Base-by-base conservation (phyloP, 2,329 filamentous ascomycete genomes). In the Emericellopsis cladophorae region DNA sequence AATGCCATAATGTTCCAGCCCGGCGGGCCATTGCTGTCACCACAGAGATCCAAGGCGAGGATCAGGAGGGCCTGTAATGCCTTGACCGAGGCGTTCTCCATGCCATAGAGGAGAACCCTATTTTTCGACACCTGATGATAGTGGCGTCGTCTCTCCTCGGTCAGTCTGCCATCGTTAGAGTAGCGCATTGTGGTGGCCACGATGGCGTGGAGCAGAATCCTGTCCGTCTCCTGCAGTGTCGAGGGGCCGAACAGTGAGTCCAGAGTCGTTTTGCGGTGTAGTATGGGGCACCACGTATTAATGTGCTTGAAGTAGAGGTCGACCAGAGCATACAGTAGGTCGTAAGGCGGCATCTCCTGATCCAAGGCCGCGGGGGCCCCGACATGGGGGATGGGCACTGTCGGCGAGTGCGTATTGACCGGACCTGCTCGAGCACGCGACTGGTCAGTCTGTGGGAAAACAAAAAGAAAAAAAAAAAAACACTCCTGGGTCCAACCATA, bases 1-100 rank as follows among this genome's bases (percentile, higher is more conserved):
- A 95, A 64, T 7, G 89, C 88, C 58, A 95, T 77, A 43, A 95
- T 72, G 54, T 94, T 94, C 88, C 88, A 94, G 3, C 86, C 88
- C 0, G 88, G 87, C 2, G 88, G 88, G 0, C 89, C 89, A 55
- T 95, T 94, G 31, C 87, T 88, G 50, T 76, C 84, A 8, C 89
- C 89, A 26, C 87, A 81, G 21, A 94, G 71, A 54, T 95, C 88
- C 10, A 95, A 64, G 0, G 88, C 85, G 5, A 95, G 66, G 39
- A 95, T 92, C 2, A 94, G 85, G 7, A 95, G 66, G 5, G 89
- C 88, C 55, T 95, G 87, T 5, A 95, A 67, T 1, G 86, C 79
- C 57, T 88, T 90, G 44, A 95, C 86, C 0, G 87, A 92, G 11
- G 86, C 89, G 50, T 92, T 88, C 52, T 94, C 87, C 51, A 95